Evolutionary conservation across 345 rosid species (phyloP).

Genomic region (Clausena lansium): DNA sequence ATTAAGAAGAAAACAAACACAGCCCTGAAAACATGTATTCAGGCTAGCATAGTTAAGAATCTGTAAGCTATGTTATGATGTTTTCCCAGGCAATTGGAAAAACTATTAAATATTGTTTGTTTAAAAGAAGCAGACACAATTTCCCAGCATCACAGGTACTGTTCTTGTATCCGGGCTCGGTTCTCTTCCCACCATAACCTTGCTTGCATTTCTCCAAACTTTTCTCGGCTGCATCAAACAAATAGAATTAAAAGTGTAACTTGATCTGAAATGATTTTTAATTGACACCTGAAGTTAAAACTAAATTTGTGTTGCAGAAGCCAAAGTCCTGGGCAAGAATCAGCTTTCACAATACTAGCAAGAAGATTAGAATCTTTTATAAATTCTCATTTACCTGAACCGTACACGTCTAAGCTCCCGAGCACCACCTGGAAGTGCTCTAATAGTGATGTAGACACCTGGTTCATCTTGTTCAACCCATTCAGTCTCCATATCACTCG

Average conservation of each 20-base stretch:
- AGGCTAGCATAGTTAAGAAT: neutral
- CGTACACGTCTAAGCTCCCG: conserved; percentile 95
- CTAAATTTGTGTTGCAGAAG: neutral
- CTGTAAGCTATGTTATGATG: conserved; percentile 12
- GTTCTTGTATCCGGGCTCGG: conserved; percentile 87
- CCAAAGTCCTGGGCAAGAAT: neutral
- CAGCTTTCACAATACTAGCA: neutral
- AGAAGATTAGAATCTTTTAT: neutral
- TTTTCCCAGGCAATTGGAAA: conserved; percentile 7
- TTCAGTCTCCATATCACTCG: conserved; percentile 86
- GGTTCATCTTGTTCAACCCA: conserved; percentile 98
- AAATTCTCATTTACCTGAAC: conserved; percentile 59
- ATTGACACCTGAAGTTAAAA: neutral
- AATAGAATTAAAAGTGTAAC: neutral
- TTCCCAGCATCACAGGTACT: conserved; percentile 58
- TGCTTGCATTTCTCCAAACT: conserved; percentile 81
- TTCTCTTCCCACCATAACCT: conserved; percentile 98
- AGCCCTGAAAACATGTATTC: neutral
- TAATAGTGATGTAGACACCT: conserved; percentile 88
- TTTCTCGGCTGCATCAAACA: conserved; percentile 76
- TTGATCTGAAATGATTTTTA: neutral
- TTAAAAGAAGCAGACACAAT: conserved; percentile 13
- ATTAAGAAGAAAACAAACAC: neutral
- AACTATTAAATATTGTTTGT: conserved; percentile 2
- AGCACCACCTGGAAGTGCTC: conserved; percentile 69